Conservation (phyloP, 1,284 basidiomycete species). For the Lentinula novae-zelandiae region DNA sequence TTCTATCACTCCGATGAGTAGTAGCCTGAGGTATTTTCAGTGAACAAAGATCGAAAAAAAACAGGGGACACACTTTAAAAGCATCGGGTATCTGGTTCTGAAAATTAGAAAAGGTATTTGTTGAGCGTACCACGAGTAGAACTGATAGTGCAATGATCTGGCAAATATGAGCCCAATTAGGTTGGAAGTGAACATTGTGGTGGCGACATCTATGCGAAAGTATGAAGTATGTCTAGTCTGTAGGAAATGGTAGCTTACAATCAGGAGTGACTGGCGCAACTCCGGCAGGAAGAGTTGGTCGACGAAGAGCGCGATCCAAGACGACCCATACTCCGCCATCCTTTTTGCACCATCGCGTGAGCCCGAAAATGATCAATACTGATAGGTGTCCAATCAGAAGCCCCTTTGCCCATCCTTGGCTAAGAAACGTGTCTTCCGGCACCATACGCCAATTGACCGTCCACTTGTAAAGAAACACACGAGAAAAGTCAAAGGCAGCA, state of each 20-base stretch:
- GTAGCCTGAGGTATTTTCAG: conserved; percentile 26
- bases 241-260: conserved; percentile 38
- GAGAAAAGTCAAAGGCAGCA: conserved; percentile 84
- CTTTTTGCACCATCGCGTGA: conserved; percentile 66
- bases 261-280: conserved; percentile 48
- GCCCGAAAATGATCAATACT: conserved; percentile 63
- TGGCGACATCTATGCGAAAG: conserved; percentile 62
- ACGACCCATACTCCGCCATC: conserved; percentile 63
- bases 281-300: conserved; percentile 47
- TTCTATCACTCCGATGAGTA: conserved; percentile 65
- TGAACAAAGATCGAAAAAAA: conserved; percentile 7
- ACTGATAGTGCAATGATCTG: conserved; percentile 97
- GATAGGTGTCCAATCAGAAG: conserved; percentile 69
- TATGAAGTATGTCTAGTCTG: conserved; percentile 4
- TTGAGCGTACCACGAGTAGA: conserved; percentile 97
- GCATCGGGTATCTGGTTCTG: conserved; percentile 62
- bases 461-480: conserved; percentile 94
- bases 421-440: conserved; percentile 72
- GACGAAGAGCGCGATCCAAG: conserved; percentile 51
- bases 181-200: conserved; percentile 87
- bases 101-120: conserved; percentile 86
- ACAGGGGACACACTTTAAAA: conserved; percentile 48
- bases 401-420: conserved; percentile 52
- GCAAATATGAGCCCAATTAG: conserved; percentile 90
- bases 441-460: conserved; percentile 98